Evolutionary conservation across 495 filamentous ascomycete genomes (phyloP).

Genomic region (Penicillium lividum): DNA sequence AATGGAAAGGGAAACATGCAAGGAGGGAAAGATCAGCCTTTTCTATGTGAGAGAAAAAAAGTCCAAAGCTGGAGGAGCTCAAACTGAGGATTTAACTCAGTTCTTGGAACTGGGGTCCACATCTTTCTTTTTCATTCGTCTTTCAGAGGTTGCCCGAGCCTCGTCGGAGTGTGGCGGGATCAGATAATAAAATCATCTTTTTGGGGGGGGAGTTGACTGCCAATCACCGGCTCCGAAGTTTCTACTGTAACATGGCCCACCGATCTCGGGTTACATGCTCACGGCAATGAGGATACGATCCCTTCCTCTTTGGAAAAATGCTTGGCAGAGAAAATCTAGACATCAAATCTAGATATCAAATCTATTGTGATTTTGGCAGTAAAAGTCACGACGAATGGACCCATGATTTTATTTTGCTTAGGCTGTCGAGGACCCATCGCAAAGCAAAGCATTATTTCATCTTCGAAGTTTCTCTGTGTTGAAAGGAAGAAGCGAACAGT

Average conservation of each 20-base stretch:
- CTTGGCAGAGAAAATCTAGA: background rate
- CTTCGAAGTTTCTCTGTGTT: too few relatives aligned
- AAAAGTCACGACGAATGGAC: too few relatives aligned
- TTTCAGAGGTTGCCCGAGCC: background rate
- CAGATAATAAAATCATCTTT: conserved; percentile 9
- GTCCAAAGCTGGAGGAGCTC: background rate
- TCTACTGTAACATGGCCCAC: background rate
- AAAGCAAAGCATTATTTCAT: too few relatives aligned
- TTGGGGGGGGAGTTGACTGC: background rate
- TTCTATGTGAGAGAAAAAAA: background rate
- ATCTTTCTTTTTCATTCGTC: conserved; percentile 3
- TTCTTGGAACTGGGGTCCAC: conserved; percentile 2
- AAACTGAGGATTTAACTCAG: conserved; percentile 1
- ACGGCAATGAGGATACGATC: background rate
- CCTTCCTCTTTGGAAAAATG: background rate
- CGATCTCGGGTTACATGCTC: background rate
- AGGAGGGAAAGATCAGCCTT: conserved; percentile 3
- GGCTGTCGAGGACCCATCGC: too few relatives aligned
- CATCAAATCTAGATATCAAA: background rate
- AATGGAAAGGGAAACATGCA: background rate
- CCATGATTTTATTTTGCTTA: too few relatives aligned
- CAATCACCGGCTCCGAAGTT: conserved; percentile 11
- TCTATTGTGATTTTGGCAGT: too few relatives aligned
- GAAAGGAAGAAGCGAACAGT: too few relatives aligned
- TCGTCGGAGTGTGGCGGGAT: conserved; percentile 8